Percentiles rank a stretch among this genome's conserved stretches.
Evolutionary conservation across 202 grass and related monocot genomes (phyloP).

Genomic region (Musa balbisiana): DNA sequence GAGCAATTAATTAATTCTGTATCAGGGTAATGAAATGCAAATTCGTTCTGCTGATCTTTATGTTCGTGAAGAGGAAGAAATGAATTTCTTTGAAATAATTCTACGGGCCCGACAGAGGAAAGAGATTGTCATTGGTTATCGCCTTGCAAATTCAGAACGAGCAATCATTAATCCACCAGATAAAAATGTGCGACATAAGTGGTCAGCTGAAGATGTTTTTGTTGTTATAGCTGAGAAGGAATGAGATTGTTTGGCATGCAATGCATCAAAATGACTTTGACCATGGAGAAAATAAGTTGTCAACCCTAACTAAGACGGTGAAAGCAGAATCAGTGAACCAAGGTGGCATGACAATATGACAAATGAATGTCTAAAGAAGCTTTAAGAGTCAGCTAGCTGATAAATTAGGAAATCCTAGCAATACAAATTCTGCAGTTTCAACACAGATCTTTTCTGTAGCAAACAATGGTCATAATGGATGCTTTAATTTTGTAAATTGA

Average conservation of each 20-base stretch:
- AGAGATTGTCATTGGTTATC: slow-evolving; percentile 72
- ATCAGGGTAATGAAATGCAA: slow-evolving; percentile 65
- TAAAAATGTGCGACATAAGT: slow-evolving; percentile 37
- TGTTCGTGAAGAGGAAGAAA: slow-evolving; percentile 53
- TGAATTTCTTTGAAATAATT: slow-evolving; percentile 66
- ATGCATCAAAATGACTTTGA: neutral
- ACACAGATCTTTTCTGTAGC: no score
- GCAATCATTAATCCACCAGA: slow-evolving; percentile 60
- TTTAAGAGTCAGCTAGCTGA: no score
- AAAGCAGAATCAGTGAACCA: no score
- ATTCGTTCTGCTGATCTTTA: slow-evolving; percentile 46
- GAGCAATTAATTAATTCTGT: slow-evolving; percentile 14
- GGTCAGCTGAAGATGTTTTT: slow-evolving; percentile 56
- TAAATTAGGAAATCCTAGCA: no score
- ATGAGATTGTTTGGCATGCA: slow-evolving; percentile 18
- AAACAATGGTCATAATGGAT: no score
- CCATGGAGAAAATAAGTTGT: neutral
- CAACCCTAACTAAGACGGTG: no score
- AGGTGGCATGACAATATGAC: no score
- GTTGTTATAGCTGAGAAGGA: slow-evolving; percentile 66
- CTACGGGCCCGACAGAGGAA: slow-evolving; percentile 58
- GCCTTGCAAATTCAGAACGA: slow-evolving; percentile 40
- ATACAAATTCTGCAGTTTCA: no score
- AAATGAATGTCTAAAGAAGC: no score
- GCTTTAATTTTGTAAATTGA: no score